Conservation (phyloP, 2,329 filamentous ascomycete genomes). For the Coniochaeta sp. region DNA sequence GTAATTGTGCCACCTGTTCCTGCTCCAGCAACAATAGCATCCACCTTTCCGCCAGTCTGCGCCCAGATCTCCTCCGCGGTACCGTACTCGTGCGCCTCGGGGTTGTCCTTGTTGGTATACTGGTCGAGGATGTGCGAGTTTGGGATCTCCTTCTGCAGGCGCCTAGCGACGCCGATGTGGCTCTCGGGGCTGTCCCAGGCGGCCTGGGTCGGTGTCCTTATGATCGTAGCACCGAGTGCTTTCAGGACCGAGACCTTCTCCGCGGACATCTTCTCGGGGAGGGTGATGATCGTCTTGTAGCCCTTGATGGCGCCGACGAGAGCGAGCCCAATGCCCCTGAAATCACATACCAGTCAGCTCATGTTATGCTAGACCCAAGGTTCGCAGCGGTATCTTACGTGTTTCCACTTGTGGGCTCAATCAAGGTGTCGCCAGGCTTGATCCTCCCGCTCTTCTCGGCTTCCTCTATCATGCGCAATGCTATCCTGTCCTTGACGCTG, state of each 20-base stretch:
- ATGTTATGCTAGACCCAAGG: neutral
- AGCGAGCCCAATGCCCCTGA: slow-evolving; percentile 79
- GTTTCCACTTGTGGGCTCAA: slow-evolving; percentile 96
- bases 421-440: slow-evolving; percentile 93
- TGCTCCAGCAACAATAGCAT: slow-evolving; percentile 80
- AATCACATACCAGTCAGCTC: slow-evolving; percentile 20
- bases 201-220: slow-evolving; percentile 91
- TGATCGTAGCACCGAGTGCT: slow-evolving; percentile 92
- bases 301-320: slow-evolving; percentile 93
- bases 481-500: slow-evolving; percentile 92
- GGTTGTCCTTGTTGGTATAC: slow-evolving; percentile 88
- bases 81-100: slow-evolving; percentile 84
- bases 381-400: slow-evolving; percentile 44
- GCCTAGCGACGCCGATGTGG: slow-evolving; percentile 88
- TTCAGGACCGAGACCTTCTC: slow-evolving; percentile 96
- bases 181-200: slow-evolving; percentile 92
- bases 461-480: slow-evolving; percentile 93
- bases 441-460: slow-evolving; percentile 88
- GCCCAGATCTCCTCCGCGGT: slow-evolving; percentile 95
- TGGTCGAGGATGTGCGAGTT: slow-evolving; percentile 97
- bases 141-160: slow-evolving; percentile 89
- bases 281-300: slow-evolving; percentile 97
- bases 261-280: slow-evolving; percentile 98
- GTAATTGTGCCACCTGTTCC: slow-evolving; percentile 95
- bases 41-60: slow-evolving; percentile 78